Evolutionary conservation across 352 stramenopile genomes (phyloP).

Genomic region (Pythium angustatum): DNA sequence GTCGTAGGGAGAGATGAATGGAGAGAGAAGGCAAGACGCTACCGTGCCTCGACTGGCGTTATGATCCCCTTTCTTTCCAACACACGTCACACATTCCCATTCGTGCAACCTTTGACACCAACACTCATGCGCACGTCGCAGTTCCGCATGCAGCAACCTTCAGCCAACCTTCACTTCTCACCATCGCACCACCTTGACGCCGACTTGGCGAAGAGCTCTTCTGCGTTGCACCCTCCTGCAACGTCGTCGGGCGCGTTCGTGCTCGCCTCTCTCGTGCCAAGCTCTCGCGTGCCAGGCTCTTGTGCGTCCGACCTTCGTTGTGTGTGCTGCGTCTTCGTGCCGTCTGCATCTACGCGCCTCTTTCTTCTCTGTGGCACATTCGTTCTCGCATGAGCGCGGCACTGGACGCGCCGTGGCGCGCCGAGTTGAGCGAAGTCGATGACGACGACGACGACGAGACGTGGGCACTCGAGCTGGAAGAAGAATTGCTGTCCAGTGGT

Average conservation of each 20-base stretch:
- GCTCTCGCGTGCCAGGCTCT: neutral
- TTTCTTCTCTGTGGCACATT: neutral
- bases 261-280: neutral
- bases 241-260: too few species aligned
- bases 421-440: slow-evolving; percentile 30
- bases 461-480: slow-evolving; percentile 71
- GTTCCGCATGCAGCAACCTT: slow-evolving; percentile 4
- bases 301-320: slow-evolving; percentile 1
- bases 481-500: slow-evolving; percentile 50
- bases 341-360: slow-evolving; percentile 6
- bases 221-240: too few species aligned
- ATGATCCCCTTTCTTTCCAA: too few species aligned
- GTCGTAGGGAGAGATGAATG: too few species aligned
- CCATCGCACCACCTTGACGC: neutral
- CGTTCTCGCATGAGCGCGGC: slow-evolving; percentile 7
- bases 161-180: neutral
- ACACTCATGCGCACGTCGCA: slow-evolving; percentile 9
- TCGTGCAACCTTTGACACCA: neutral
- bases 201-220: neutral
- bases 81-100: slow-evolving; percentile 4
- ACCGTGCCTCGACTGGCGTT: too few species aligned
- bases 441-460: slow-evolving; percentile 42
- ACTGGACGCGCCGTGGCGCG: neutral
- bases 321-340: neutral
- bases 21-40: too few species aligned